phyloP scores from a whole-genome alignment of 495 filamentous ascomycete species.

The Penicillium crystallinum region DNA sequence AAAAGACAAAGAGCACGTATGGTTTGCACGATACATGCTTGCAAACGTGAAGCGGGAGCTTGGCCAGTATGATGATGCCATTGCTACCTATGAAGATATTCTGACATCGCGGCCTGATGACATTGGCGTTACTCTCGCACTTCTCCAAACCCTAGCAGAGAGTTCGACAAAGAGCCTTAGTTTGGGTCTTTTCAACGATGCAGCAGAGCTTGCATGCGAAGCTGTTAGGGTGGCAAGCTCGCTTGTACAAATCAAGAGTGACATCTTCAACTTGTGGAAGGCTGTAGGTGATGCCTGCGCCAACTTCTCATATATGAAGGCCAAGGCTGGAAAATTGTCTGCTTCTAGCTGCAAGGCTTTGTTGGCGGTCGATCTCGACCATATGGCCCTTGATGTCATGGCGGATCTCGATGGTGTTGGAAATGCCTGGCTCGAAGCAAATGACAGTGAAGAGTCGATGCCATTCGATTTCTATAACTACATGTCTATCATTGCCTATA shows the following conservation, averaged over 20 bases:
- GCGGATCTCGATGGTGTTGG: conserved; percentile 68
- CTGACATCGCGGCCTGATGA: conserved; percentile 61
- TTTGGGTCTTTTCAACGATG: conserved; percentile 76
- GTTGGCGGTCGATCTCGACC: conserved; percentile 46
- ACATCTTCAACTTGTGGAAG: conserved; percentile 95
- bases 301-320: conserved; percentile 72
- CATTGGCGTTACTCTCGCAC: conserved; percentile 77
- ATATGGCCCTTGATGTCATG: conserved; percentile 55
- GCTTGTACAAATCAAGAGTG: conserved; percentile 47
- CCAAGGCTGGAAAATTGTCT: conserved; percentile 55
- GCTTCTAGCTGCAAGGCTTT: conserved; percentile 48
- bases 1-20: conserved; percentile 57
- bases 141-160: conserved; percentile 83
- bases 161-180: conserved; percentile 71
- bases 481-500: conserved; percentile 76
- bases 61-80: conserved; percentile 79
- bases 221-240: conserved; percentile 51
- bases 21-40: conserved; percentile 97
- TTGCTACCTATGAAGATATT: conserved; percentile 67
- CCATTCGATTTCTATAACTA: conserved; percentile 46
- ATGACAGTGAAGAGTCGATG: conserved; percentile 41
- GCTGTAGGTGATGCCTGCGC: conserved; percentile 84
- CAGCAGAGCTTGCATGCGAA: conserved; percentile 58
- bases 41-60: conserved; percentile 91
- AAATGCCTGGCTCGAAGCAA: conserved; percentile 39